Percentiles rank a stretch among this genome's conserved stretches.
Conservation (phyloP, 2,329 filamentous ascomycete genomes). For the Pseudogymnoascus pannorum region DNA sequence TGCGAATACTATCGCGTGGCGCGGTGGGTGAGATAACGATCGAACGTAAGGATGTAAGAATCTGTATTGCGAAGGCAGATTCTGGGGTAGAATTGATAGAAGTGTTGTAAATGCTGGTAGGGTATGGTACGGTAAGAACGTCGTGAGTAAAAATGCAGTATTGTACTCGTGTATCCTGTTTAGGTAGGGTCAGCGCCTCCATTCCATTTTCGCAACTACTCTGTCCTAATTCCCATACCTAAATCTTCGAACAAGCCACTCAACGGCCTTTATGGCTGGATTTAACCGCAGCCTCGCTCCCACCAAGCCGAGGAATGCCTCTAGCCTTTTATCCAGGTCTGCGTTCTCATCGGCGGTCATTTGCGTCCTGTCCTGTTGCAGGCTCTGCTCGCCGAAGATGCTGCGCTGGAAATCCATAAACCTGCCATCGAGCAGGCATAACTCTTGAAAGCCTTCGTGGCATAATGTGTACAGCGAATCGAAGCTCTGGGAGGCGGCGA, state of each 20-base stretch:
- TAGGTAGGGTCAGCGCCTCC: constrained; percentile 11
- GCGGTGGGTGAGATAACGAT: constrained; percentile 66
- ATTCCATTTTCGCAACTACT: neutral
- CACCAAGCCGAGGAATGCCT: constrained; percentile 74
- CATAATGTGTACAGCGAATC: constrained; percentile 84
- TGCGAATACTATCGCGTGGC: constrained; percentile 75
- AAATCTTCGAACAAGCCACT: constrained; percentile 91
- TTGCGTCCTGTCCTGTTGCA: constrained; percentile 76
- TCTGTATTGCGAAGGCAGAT: constrained; percentile 66
- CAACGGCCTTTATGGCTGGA: constrained; percentile 82
- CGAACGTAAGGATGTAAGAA: constrained; percentile 84
- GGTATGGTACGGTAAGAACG: constrained; percentile 88
- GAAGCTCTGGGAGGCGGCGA: constrained; percentile 83
- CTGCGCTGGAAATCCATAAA: constrained; percentile 68
- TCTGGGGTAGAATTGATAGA: constrained; percentile 75
- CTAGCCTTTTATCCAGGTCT: constrained; percentile 69
- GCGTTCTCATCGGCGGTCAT: constrained; percentile 77
- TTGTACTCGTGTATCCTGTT: constrained; percentile 85
- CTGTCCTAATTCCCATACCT: constrained; percentile 46
- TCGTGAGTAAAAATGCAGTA: constrained; percentile 66
- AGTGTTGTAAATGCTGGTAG: constrained; percentile 79
- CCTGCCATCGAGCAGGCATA: constrained; percentile 77
- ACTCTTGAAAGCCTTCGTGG: constrained; percentile 79
- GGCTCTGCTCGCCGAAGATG: constrained; percentile 91
- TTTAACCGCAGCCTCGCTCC: constrained; percentile 71